Evolutionary conservation across 2,329 filamentous ascomycete genomes (phyloP).

Genomic region (Penicillium sp.): DNA sequence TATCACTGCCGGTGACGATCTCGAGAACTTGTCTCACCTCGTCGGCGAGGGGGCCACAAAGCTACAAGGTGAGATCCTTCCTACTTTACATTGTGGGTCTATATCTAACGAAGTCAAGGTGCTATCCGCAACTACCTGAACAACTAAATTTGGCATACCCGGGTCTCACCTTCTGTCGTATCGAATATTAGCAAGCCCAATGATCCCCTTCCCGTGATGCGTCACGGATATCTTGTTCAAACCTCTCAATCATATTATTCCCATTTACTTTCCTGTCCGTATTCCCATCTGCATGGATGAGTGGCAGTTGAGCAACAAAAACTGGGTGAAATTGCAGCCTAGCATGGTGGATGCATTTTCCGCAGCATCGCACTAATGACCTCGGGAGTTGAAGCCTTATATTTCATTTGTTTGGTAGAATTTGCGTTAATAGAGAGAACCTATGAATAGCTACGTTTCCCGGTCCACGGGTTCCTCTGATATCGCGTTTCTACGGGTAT

Average conservation of each 20-base stretch:
- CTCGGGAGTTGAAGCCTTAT: constrained; percentile 3
- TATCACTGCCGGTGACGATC: constrained; percentile 88
- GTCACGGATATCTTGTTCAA: constrained; percentile 16
- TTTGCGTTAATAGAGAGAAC: constrained; percentile 23
- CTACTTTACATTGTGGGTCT: not conserved
- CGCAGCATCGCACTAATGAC: constrained; percentile 9
- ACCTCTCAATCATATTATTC: constrained; percentile 2
- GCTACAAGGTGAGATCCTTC: constrained; percentile 61
- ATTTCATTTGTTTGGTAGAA: constrained; percentile 16
- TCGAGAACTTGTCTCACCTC: constrained; percentile 80
- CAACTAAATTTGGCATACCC: constrained; percentile 32
- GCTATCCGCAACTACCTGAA: constrained; percentile 50
- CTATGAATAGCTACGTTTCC: constrained; percentile 4
- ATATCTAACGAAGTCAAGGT: constrained; percentile 23
- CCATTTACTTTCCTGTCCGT: constrained; percentile 1
- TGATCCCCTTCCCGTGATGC: constrained; percentile 19
- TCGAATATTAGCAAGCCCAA: constrained; percentile 21
- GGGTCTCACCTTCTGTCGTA: constrained; percentile 13
- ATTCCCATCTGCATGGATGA: constrained; percentile 3
- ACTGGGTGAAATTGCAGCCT: constrained; percentile 11
- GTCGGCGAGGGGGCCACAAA: constrained; percentile 80
- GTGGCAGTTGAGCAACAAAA: constrained; percentile 5
- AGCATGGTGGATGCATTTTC: constrained; percentile 11
- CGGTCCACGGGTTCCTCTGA: not conserved
- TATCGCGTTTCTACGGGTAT: not conserved